Conservation (phyloP, 495 filamentous ascomycete species). For the Aspergillus incahuasiensis region DNA sequence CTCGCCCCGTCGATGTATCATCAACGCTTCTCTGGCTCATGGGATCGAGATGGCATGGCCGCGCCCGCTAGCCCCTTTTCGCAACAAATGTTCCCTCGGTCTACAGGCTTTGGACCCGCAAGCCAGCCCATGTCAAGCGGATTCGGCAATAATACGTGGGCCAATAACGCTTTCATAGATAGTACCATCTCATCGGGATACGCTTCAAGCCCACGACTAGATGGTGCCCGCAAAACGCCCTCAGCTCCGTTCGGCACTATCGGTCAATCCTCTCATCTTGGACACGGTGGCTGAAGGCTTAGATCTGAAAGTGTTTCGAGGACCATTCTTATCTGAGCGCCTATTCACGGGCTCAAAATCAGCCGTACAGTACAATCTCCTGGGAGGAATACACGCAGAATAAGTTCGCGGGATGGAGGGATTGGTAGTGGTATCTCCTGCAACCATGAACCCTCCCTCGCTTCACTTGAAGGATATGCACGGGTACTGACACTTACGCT, state of each 20-base stretch:
- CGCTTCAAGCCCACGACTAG: conserved; percentile 24
- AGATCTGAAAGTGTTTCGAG: neutral
- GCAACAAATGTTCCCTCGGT: conserved; percentile 12
- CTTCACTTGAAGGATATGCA: neutral
- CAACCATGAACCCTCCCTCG: neutral
- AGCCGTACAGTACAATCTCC: neutral
- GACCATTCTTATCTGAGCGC: neutral
- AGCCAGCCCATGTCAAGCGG: conserved; percentile 31
- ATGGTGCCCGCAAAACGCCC: conserved; percentile 24
- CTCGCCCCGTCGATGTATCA: conserved; percentile 19
- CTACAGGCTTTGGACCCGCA: conserved; percentile 22
- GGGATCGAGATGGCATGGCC: conserved; percentile 22
- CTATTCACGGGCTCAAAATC: neutral
- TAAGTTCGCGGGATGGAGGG: neutral
- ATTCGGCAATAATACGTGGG: conserved; percentile 31
- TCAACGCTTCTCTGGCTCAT: conserved; percentile 19
- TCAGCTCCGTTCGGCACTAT: conserved; percentile 38
- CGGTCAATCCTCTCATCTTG: conserved; percentile 44
- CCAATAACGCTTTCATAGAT: conserved; percentile 43
- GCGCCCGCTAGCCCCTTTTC: neutral
- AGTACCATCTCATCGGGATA: conserved; percentile 28
- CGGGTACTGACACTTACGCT: neutral
- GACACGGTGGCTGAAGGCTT: conserved; percentile 43
- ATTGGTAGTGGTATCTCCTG: neutral
- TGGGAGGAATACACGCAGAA: neutral